Base-by-base conservation (phyloP, 1,284 basidiomycete genomes). In the Sanguinoderma infundibulare region DNA sequence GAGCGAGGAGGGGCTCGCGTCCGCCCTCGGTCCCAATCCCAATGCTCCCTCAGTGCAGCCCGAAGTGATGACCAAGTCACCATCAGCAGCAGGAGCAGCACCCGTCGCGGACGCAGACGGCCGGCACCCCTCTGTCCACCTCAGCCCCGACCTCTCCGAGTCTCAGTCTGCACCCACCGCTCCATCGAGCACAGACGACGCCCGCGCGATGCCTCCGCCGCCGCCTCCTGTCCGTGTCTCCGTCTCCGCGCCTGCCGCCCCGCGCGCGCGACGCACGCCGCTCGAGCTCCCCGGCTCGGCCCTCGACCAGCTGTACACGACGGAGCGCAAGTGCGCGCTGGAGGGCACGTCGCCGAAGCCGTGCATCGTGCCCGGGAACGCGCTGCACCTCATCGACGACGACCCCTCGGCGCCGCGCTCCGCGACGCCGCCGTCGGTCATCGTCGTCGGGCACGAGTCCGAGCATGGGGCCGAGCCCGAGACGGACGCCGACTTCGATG, bases 321-420 rank as follows among this genome's bases (percentile, higher is more conserved):
- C 51, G 28, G 65, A 66, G 60, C 66, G 58, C 62, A 73, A 72
- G 59, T 67, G 70, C 57, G 59, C 71, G 40, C 54, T 72, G 56
- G 71, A 70, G 58, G 63, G 69, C 59, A 66, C 71, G 49, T 67
- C 74, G n/a, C 71, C 70, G 17, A 73, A 73, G 60, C 72, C 73
- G 42, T 74, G 73, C 68, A 72, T 73, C 64, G 67, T 76, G 39
- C 72, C 72, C 17, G 72, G 73, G 28, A 77, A 75, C 60, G 74
- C 74, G 34, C 72, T 75, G 53, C 75, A 77, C 64, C 71, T 75
- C 55, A 74, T 75, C 63, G 74, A 75, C 70, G 72, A 72, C 67
- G 72, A 74, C 65, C 69, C 70, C 40, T 64, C 68, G 26, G 65
- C 65, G 42, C 67, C 71, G 24, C 72, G 69, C 62, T 69, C 71